Percentiles rank a stretch among this genome's conserved stretches.
These are phyloP conservation scores for Schizosaccharomyces lindneri DNA, from an alignment of 805 yeast species.

Conservation along the genomic window DNA sequence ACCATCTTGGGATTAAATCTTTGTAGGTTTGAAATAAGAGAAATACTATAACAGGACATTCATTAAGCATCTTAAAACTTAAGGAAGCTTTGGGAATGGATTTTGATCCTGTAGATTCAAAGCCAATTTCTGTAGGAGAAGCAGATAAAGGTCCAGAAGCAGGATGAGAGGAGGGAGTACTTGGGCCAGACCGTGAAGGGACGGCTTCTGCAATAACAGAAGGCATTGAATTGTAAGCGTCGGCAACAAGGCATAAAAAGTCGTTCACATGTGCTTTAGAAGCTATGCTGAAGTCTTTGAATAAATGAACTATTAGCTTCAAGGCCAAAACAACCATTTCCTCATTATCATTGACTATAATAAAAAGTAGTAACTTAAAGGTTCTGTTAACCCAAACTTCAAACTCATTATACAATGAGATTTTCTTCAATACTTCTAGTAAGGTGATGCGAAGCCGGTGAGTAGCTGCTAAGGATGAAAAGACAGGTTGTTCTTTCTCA, in stretches of 20 bases:
- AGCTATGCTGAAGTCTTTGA: conserved; percentile 52
- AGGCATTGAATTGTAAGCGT: conserved; percentile 59
- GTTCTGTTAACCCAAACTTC: conserved; percentile 37
- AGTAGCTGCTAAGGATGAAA: not conserved
- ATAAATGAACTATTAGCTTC: conserved; percentile 64
- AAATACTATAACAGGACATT: conserved; percentile 93
- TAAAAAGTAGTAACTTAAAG: conserved; percentile 25
- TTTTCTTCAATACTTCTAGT: conserved; percentile 45
- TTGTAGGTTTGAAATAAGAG: conserved; percentile 73
- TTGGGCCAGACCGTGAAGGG: conserved; percentile 12
- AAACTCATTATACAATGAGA: conserved; percentile 55
- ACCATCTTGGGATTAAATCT: conserved; percentile 39
- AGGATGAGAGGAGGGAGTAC: not conserved
- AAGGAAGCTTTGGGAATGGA: conserved; percentile 25
- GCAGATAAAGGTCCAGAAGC: conserved; percentile 6
- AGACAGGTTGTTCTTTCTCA: not conserved
- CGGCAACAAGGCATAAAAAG: conserved; percentile 50
- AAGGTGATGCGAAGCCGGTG: conserved; percentile 34
- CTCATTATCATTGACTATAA: conserved; percentile 56
- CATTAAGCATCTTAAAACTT: conserved; percentile 80
- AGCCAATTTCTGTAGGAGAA: conserved; percentile 23
- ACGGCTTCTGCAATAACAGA: conserved; percentile 49
- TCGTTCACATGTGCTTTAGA: conserved; percentile 53
- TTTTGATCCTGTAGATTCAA: conserved; percentile 21
- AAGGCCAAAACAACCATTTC: conserved; percentile 83